phyloP scores from a whole-genome alignment of 2,329 filamentous ascomycete species.

The Pezicula radicicola region DNA sequence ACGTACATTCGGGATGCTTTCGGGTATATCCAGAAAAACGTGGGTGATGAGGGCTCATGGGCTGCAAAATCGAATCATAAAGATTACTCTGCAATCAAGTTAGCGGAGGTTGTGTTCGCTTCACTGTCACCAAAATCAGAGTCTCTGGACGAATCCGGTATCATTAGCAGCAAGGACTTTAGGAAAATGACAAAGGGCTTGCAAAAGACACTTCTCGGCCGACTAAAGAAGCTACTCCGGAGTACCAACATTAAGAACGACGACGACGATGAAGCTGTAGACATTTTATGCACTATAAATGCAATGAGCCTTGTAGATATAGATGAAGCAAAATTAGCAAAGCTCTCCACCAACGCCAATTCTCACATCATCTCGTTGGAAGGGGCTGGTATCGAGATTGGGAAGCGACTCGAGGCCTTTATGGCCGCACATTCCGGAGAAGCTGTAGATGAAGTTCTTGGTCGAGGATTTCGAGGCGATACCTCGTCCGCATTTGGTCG shows the following conservation, averaged over 20 bases:
- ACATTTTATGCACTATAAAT: conserved; percentile 18
- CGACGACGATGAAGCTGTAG: conserved; percentile 9
- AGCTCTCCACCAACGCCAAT: conserved; percentile 10
- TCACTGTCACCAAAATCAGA: conserved; percentile 12
- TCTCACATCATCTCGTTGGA: conserved; percentile 6
- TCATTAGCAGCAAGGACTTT: conserved; percentile 17
- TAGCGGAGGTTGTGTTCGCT: conserved; percentile 17
- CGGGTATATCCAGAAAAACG: conserved; percentile 20
- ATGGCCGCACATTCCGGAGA: conserved; percentile 11
- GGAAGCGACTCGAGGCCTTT: conserved; percentile 17
- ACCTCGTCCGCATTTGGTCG: conserved; percentile 17
- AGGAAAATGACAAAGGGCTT: conserved; percentile 10
- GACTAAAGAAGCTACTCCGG: conserved; percentile 14
- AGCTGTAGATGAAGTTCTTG: neutral
- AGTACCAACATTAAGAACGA: conserved; percentile 6
- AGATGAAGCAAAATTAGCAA: conserved; percentile 8
- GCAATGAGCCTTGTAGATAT: conserved; percentile 18
- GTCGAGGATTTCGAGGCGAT: conserved; percentile 5
- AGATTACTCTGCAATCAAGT: conserved; percentile 16
- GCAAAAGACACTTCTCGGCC: conserved; percentile 14
- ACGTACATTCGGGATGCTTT: conserved; percentile 20
- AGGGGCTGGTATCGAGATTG: conserved; percentile 9
- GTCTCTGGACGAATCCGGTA: conserved; percentile 14
- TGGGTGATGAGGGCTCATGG: conserved; percentile 10
- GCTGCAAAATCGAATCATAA: too few species aligned